These are phyloP conservation scores for Trametes pubescens DNA, from an alignment of 1,284 basidiomycete genomes.

Conservation along the genomic window DNA sequence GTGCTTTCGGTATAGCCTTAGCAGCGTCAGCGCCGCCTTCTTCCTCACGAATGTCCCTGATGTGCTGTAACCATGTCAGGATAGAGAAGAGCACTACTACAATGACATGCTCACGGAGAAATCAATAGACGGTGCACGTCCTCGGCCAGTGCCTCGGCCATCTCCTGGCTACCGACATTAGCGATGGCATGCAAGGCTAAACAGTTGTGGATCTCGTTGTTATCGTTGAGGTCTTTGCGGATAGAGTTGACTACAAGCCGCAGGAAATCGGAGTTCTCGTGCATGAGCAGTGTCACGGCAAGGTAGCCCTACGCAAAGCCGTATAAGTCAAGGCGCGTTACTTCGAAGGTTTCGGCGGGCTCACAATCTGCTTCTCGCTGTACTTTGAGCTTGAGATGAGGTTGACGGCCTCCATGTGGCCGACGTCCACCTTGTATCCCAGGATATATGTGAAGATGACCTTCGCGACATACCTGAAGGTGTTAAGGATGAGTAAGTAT, in stretches of 20 bases:
- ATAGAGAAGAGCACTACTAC: neutral
- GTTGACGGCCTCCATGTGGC: constrained; percentile 99
- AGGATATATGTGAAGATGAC: constrained; percentile 99
- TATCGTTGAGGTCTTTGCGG: constrained; percentile 95
- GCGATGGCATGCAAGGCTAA: constrained; percentile 98
- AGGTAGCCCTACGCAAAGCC: constrained; percentile 82
- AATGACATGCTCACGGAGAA: constrained; percentile 77
- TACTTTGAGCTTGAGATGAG: constrained; percentile 96
- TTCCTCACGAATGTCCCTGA: constrained; percentile 97
- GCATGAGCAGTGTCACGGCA: constrained; percentile 96
- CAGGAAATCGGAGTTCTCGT: constrained; percentile 97
- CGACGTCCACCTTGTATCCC: constrained; percentile 98
- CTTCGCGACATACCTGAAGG: constrained; percentile 86
- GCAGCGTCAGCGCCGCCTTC: constrained; percentile 94
- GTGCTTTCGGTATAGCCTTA: constrained; percentile 95
- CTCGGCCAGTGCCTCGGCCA: constrained; percentile 94
- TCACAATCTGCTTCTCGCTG: constrained; percentile 98
- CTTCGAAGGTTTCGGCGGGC: constrained; percentile 39
- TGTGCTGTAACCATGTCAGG: constrained; percentile 62
- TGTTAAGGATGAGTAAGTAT: constrained; percentile 22
- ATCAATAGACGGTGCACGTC: constrained; percentile 96
- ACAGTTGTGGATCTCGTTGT: constrained; percentile 96
- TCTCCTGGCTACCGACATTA: constrained; percentile 97
- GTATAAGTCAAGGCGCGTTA: constrained; percentile 14
- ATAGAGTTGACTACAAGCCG: constrained; percentile 98